Evolutionary conservation across 176 grass and related monocot species (phyloP).

Genomic region (Eleusine coracana): DNA sequence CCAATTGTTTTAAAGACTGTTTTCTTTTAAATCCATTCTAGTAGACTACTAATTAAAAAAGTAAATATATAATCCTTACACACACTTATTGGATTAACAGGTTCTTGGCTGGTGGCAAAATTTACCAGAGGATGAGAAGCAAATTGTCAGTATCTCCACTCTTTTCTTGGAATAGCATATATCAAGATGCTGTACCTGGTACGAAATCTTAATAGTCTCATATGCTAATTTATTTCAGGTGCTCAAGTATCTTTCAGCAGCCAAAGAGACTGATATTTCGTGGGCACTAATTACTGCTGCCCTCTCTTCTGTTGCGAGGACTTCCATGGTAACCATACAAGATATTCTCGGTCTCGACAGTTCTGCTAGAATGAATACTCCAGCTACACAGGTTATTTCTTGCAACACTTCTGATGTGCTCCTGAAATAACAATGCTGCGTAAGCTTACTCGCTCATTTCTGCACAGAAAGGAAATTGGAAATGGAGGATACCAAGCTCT

Average conservation of each 20-base stretch:
- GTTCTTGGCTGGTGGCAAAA: constrained; percentile 81
- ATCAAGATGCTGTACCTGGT: not conserved
- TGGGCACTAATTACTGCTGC: constrained; percentile 70
- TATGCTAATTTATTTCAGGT: constrained; percentile 53
- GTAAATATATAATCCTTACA: constrained; percentile 8
- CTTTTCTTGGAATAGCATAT: constrained; percentile 9
- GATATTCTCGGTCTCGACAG: constrained; percentile 81
- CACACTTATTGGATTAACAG: constrained; percentile 41
- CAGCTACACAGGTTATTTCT: constrained; percentile 71
- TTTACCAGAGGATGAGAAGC: constrained; percentile 71
- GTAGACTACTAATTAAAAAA: not conserved
- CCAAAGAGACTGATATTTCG: constrained; percentile 49
- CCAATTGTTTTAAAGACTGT: not conserved
- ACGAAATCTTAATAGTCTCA: not conserved
- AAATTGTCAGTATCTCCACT: constrained; percentile 50
- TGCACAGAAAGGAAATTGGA: constrained; percentile 83
- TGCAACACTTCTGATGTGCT: not conserved
- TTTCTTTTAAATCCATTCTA: not conserved
- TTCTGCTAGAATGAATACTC: constrained; percentile 86
- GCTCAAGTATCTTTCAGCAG: constrained; percentile 56
- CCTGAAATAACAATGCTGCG: not conserved
- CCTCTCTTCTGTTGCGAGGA: constrained; percentile 77
- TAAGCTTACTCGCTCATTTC: constrained; percentile 25
- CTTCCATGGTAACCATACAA: constrained; percentile 76
- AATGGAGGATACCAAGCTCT: constrained; percentile 78